phyloP scores from a whole-genome alignment of 768 basidiomycete genomes.

The Dendrothele bispora region DNA sequence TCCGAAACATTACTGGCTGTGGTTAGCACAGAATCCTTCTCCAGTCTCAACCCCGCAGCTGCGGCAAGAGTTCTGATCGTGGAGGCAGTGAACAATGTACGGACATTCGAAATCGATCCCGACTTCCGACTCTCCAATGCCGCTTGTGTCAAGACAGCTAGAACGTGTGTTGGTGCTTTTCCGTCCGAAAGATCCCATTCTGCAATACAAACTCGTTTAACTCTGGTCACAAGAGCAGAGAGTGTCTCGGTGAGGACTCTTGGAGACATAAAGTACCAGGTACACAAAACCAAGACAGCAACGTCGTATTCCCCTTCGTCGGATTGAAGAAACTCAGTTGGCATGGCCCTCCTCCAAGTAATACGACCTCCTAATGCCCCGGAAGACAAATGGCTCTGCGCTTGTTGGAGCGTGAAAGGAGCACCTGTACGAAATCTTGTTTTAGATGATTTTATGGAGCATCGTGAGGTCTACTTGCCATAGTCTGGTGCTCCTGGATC shows the following conservation, averaged over 20 bases:
- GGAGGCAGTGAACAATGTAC: slow-evolving; percentile 34
- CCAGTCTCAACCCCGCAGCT: slow-evolving; percentile 20
- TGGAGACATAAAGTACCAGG: slow-evolving; percentile 42
- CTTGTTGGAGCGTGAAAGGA: slow-evolving; percentile 36
- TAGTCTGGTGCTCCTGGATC: slow-evolving; percentile 38
- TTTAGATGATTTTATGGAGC: background rate
- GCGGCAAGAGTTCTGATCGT: slow-evolving; percentile 25
- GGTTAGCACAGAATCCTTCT: slow-evolving; percentile 18
- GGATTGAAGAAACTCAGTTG: slow-evolving; percentile 24
- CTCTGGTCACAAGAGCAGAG: slow-evolving; percentile 21
- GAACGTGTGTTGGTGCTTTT: slow-evolving; percentile 28
- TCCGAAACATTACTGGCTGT: slow-evolving; percentile 27
- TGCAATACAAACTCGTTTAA: slow-evolving; percentile 18
- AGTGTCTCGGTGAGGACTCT: slow-evolving; percentile 26
- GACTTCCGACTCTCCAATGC: slow-evolving; percentile 32
- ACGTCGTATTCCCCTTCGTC: slow-evolving; percentile 25
- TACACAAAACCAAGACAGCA: slow-evolving; percentile 33
- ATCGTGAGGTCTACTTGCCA: slow-evolving; percentile 21
- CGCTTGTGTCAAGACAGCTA: slow-evolving; percentile 36
- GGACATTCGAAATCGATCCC: slow-evolving; percentile 28
- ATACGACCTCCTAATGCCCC: slow-evolving; percentile 33
- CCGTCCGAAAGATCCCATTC: slow-evolving; percentile 22
- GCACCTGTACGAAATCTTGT: slow-evolving; percentile 19
- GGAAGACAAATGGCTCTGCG: slow-evolving; percentile 30
- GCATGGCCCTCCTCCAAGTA: slow-evolving; percentile 28